These are phyloP conservation scores for Globisporangium rhizosaccharum DNA, from an alignment of 352 stramenopile genomes.

Conservation along the genomic window DNA sequence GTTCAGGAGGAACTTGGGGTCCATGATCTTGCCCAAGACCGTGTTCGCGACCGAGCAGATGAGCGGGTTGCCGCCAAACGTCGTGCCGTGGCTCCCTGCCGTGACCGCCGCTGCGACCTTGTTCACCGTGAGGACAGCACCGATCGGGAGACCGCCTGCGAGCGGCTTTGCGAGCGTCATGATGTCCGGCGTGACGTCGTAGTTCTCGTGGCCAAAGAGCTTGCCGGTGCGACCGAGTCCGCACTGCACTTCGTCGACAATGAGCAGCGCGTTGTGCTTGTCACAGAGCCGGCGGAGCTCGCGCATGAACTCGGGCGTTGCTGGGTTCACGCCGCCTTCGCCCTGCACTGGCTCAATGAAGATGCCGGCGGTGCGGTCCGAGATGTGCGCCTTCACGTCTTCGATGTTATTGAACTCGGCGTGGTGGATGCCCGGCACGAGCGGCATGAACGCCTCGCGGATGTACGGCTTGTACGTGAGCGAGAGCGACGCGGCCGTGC, in stretches of 20 bases:
- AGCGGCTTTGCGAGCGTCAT: constrained; percentile 98
- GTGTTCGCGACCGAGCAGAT: constrained; percentile 89
- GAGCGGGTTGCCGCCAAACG: constrained; percentile 96
- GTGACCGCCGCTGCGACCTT: constrained; percentile 88
- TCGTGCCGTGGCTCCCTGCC: constrained; percentile 93
- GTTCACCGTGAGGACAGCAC: constrained; percentile 92
- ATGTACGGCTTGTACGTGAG: constrained; percentile 89
- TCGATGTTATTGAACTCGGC: constrained; percentile 82
- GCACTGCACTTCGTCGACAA: constrained; percentile 98
- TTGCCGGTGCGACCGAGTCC: constrained; percentile 94
- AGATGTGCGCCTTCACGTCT: constrained; percentile 68
- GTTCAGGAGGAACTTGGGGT: constrained; percentile 56
- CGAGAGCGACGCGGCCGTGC: constrained; percentile 67
- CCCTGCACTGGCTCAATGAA: constrained; percentile 86
- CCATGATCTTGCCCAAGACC: constrained; percentile 73
- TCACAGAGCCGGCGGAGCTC: constrained; percentile 90
- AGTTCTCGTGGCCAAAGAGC: constrained; percentile 94
- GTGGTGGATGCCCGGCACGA: constrained; percentile 73
- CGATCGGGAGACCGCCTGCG: constrained; percentile 94
- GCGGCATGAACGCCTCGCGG: constrained; percentile 73
- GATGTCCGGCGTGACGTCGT: constrained; percentile 92
- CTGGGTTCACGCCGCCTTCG: constrained; percentile 93
- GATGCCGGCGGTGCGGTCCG: constrained; percentile 68
- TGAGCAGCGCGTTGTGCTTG: constrained; percentile 93
- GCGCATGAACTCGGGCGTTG: constrained; percentile 88